Evolutionary conservation across 768 basidiomycete species (phyloP).

Genomic region (Gelatoporia subvermispora): DNA sequence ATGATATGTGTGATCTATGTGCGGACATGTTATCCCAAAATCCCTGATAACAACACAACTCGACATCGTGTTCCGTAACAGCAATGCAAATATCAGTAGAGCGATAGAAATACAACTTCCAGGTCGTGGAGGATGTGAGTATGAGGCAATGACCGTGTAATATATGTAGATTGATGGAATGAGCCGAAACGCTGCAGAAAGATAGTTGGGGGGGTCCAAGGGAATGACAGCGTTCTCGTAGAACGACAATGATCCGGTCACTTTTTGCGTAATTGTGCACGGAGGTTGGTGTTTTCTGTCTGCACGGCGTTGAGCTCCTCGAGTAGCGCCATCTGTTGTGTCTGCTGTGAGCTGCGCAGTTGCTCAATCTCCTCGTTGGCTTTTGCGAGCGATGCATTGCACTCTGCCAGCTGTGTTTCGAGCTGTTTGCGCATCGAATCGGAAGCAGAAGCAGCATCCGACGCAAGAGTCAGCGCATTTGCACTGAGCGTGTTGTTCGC

Average conservation of each 20-base stretch:
- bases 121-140: background rate
- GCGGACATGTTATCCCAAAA: no score
- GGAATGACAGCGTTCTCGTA: background rate
- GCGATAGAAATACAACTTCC: background rate
- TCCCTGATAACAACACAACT: no score
- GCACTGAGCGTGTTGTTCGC: slow-evolving; percentile 78
- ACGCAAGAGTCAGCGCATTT: slow-evolving; percentile 63
- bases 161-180: no score
- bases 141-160: background rate
- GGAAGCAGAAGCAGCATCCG: slow-evolving; percentile 56
- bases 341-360: slow-evolving; percentile 68
- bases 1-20: no score
- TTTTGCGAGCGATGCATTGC: slow-evolving; percentile 53
- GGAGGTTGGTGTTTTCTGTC: slow-evolving; percentile 67
- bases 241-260: slow-evolving; percentile 6
- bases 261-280: slow-evolving; percentile 58
- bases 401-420: slow-evolving; percentile 58
- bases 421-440: slow-evolving; percentile 56
- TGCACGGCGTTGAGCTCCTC: slow-evolving; percentile 86
- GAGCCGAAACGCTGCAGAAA: no score
- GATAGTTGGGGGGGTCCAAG: background rate
- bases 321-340: slow-evolving; percentile 76
- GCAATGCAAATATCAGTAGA: background rate
- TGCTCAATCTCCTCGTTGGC: slow-evolving; percentile 66
- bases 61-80: background rate